Base-by-base conservation (phyloP, 495 filamentous ascomycete genomes). In the Penicillium parvum region DNA sequence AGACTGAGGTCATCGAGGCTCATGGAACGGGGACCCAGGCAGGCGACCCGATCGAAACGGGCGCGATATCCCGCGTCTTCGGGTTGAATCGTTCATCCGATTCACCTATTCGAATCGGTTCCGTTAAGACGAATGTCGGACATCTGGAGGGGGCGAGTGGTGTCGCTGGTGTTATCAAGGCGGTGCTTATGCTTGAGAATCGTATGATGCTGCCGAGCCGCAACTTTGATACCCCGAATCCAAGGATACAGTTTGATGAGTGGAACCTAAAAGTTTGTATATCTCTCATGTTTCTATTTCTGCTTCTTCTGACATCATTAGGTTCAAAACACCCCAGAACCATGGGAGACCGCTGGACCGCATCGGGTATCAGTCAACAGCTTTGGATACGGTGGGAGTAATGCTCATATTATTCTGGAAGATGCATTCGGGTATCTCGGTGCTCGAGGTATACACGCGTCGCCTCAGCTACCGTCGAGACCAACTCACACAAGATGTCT, bases 1-100 rank as follows among this genome's bases (percentile, higher is more conserved):
- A 54, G 12, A 60, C 52, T 0, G 40, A 44, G 5, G 62, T 54
- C 33, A 47, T 69, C 3, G 62, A 69, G 37, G 42, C 50, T 3
- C 45, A 69, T 64, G 45, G 78, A 11, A 84, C 81, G 0, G 82
- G 81, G 5, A 85, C 82, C 2, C 60, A 57, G 4, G 64, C 68
- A 1, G 81, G 81, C 3, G 83, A 86, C 49, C 81, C 80, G 0
- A 69, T 78, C 1, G 83, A 88, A 49, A 64, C 72, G 0, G 66
- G 60, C 2, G 81, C 79, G 1, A 78, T 81, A 15, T 34, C 43
- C 1, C 21, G 27, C 18, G 45, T 53, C 7, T 52, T 62, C 40
- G 50, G 43, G 3, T 25, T 33, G 12, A 41, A 36, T n/a, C 50
- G 30, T 23, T 4, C 21, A 3, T 22, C 38, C 4, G 43, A 47